Percentiles rank a stretch among this genome's conserved stretches.
These are phyloP conservation scores for Suillus occidentalis DNA, from an alignment of 768 basidiomycete genomes.

Conservation along the genomic window DNA sequence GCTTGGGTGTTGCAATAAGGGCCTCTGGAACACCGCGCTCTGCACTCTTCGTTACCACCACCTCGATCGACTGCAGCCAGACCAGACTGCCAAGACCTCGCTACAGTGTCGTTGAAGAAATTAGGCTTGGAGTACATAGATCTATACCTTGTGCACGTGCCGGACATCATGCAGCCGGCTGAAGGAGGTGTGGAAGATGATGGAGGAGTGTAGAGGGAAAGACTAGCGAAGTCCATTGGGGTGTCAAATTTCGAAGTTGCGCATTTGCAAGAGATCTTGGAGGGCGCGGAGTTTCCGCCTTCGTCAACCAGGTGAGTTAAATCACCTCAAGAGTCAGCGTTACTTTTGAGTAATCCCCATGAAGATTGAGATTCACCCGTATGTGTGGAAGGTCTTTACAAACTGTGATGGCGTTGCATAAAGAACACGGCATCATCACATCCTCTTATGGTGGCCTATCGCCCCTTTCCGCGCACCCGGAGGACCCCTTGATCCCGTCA, in stretches of 20 bases:
- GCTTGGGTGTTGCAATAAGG: slow-evolving; percentile 32
- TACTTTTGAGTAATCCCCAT: not conserved
- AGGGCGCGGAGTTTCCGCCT: slow-evolving; percentile 53
- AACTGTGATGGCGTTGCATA: slow-evolving; percentile 19
- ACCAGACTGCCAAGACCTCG: slow-evolving; percentile 41
- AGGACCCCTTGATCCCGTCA: slow-evolving; percentile 26
- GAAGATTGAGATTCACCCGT: slow-evolving; percentile 71
- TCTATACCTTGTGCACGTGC: slow-evolving; percentile 46
- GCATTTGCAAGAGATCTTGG: slow-evolving; percentile 51
- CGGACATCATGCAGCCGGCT: slow-evolving; percentile 20
- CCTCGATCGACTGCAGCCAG: slow-evolving; percentile 46
- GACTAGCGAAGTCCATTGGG: slow-evolving; percentile 48
- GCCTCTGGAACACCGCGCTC: slow-evolving; percentile 34
- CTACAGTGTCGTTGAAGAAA: slow-evolving; percentile 22
- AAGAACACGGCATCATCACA: slow-evolving; percentile 21
- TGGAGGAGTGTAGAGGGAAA: slow-evolving; percentile 52
- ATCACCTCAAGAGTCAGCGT: not conserved
- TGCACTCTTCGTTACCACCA: slow-evolving; percentile 52
- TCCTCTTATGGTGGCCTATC: slow-evolving; percentile 33
- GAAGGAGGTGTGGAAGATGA: slow-evolving; percentile 50
- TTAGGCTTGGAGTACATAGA: slow-evolving; percentile 42
- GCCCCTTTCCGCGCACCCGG: not conserved
- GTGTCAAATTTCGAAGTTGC: slow-evolving; percentile 66
- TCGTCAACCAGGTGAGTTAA: slow-evolving; percentile 64
- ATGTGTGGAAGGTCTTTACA: slow-evolving; percentile 38